These are phyloP conservation scores for Sphenostylis stenocarpa DNA, from an alignment of 306 rosid species.

Conservation along the genomic window DNA sequence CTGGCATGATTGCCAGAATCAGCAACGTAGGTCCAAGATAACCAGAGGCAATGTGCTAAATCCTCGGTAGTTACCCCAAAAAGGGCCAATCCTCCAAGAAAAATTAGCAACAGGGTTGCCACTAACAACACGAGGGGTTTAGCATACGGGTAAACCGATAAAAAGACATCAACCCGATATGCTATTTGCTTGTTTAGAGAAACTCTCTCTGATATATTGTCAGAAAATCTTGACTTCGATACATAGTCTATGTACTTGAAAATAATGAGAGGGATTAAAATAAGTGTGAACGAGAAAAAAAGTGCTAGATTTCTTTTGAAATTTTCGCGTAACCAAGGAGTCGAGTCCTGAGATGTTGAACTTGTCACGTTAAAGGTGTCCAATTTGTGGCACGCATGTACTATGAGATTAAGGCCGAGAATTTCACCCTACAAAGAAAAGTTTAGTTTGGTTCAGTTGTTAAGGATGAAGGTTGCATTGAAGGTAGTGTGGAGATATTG, in stretches of 20 bases:
- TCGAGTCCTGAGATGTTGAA: conserved; percentile 36
- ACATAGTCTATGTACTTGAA: conserved; percentile 61
- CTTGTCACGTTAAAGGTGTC: conserved; percentile 36
- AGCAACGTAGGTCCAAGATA: conserved; percentile 91
- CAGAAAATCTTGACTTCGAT: conserved; percentile 62
- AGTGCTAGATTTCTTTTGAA: conserved; percentile 63
- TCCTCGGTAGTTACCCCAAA: conserved; percentile 75
- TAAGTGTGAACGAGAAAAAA: conserved; percentile 49
- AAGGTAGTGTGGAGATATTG: not conserved
- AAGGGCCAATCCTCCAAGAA: conserved; percentile 79
- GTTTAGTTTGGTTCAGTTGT: conserved; percentile 6
- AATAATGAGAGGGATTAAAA: conserved; percentile 53
- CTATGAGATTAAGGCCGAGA: conserved; percentile 45
- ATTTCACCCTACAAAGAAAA: conserved; percentile 55
- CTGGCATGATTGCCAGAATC: conserved; percentile 86
- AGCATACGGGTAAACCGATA: conserved; percentile 83
- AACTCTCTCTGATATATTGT: conserved; percentile 58
- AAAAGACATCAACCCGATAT: conserved; percentile 69
- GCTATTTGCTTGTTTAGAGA: conserved; percentile 75
- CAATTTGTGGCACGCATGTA: conserved; percentile 41
- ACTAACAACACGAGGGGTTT: conserved; percentile 82
- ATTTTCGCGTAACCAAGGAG: conserved; percentile 37
- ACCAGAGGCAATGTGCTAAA: conserved; percentile 77
- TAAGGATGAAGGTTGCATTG: not conserved
- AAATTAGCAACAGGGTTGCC: conserved; percentile 77